These are phyloP conservation scores for Wickerhamomyces bovis DNA, from an alignment of 805 yeast genomes.

Conservation along the genomic window DNA sequence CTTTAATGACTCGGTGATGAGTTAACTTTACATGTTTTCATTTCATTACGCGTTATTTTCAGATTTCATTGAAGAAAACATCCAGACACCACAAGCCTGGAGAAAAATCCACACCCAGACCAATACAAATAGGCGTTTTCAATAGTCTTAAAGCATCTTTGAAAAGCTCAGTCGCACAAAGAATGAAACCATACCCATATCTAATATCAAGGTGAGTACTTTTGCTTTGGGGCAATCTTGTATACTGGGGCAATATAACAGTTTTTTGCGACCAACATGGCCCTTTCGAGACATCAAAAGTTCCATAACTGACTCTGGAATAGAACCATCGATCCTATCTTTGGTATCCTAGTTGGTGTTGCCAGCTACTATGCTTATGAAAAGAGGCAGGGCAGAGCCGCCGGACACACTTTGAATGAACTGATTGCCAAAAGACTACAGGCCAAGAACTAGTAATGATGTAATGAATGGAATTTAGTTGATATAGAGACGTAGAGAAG, in stretches of 20 bases:
- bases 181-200: conserved; percentile 13
- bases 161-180: background rate
- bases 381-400: conserved; percentile 45
- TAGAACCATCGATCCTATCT: conserved; percentile 56
- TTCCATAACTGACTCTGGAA: background rate
- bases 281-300: background rate
- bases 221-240: background rate
- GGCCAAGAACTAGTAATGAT: background rate
- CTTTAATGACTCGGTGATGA: background rate
- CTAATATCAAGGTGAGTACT: conserved; percentile 22
- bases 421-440: conserved; percentile 33
- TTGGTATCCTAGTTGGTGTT: conserved; percentile 58
- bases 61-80: background rate
- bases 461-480: background rate
- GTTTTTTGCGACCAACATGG: too few relatives aligned
- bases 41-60: background rate
- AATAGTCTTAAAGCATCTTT: too few relatives aligned
- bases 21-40: background rate
- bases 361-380: conserved; percentile 62
- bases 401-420: conserved; percentile 56
- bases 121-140: background rate
- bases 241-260: background rate
- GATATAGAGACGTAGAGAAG: too few relatives aligned
- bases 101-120: background rate
- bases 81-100: background rate